phyloP scores from a whole-genome alignment of 208 protist species.

The Giardia muris region DNA sequence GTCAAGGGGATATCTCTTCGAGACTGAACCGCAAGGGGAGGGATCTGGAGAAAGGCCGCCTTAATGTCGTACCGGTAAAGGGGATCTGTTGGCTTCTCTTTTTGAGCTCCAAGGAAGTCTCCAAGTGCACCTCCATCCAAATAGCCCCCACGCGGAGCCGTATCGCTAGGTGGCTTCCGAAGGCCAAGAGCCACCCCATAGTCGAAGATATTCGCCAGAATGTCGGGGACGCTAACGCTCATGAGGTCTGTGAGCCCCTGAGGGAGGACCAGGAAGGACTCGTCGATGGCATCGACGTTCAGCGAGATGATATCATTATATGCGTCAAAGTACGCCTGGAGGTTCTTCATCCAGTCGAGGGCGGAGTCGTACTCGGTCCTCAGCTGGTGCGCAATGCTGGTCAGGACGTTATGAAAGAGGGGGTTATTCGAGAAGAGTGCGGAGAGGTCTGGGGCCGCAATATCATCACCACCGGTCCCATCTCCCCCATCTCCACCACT shows the following conservation, averaged over 20 bases:
- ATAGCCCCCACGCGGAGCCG: background rate
- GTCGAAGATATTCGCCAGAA: background rate
- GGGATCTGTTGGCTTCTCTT: background rate
- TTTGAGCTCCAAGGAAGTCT: background rate
- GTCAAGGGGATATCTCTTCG: background rate
- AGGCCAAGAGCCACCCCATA: background rate
- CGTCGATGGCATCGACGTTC: background rate
- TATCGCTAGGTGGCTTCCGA: background rate
- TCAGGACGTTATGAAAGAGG: background rate
- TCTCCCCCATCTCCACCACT: background rate
- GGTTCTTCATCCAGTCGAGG: background rate
- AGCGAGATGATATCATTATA: background rate
- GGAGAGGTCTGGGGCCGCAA: background rate
- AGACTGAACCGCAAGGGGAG: background rate
- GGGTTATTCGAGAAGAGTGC: background rate
- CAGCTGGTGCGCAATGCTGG: background rate
- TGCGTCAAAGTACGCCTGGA: slow-evolving; percentile 16
- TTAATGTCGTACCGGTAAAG: background rate
- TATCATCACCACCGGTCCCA: background rate
- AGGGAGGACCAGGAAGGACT: background rate
- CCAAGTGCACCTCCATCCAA: background rate
- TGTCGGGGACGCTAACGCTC: background rate
- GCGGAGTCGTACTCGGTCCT: background rate
- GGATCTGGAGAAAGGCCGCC: background rate
- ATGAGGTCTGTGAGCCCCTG: background rate